Base-by-base conservation (phyloP, 2,329 filamentous ascomycete species). In the Aspergillus sp. region DNA sequence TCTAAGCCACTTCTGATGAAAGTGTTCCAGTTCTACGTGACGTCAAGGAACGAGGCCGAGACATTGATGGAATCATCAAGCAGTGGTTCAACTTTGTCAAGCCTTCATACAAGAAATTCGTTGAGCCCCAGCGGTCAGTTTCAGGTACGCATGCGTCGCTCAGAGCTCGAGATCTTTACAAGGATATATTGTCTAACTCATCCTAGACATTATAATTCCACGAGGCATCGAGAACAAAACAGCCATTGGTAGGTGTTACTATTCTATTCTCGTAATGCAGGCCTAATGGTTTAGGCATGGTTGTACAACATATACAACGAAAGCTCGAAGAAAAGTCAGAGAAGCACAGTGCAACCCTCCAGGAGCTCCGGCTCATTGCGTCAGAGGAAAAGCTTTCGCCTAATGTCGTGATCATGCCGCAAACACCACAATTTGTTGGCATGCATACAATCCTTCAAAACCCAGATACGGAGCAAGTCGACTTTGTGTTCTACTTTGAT, bases 401-500 rank as follows among this genome's bases (percentile, higher is more conserved):
- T 0, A 91, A 91, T 66, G 91, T 96, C 41, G 82, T 90, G 5
- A 77, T 96, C 17, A 80, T 98, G 60, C 83, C 89, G 48, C 85
- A 91, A 64, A 96, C 91, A 1, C 85, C 89, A 8, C 95, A 99
- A 76, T 83, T 97, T 58, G 84, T 84, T 60, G 93, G 89, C 51
- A 97, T 99, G 86, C 93, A 92, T 74, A 97, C 93, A 0, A 91
- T 97, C 60, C 86, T 99, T 46, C 90, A 96, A 72, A 86, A 95
- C 69, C 89, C 91, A 19, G 85, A 88, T 52, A 94, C 92, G 0
- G 82, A 85, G 7, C 85, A 91, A 47, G 94, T 97, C 73, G 93
- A 98, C 69, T 98, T 97, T 74, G 92, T 97, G 64, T 98, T 98
- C 78, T 98, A 98, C 78, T 97, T 98, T 76, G 93, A 99, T 77